Evolutionary conservation across 2,329 filamentous ascomycete species (phyloP).

Genomic region (Aureobasidium lini): DNA sequence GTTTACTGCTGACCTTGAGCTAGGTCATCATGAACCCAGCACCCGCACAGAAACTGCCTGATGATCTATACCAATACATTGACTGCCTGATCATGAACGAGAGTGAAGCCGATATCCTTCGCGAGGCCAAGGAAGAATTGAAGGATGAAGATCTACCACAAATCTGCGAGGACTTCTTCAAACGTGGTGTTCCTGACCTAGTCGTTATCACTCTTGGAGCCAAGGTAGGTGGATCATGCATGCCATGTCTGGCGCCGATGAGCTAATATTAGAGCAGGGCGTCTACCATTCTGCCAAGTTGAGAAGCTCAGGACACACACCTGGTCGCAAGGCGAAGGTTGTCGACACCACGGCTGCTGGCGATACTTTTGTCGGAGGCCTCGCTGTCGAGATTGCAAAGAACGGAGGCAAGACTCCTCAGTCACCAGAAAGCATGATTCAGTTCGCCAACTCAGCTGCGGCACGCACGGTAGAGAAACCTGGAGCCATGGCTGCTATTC

Average conservation of each 20-base stretch:
- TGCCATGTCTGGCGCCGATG: background rate
- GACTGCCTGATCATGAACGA: conserved; percentile 84
- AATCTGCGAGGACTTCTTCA: conserved; percentile 49
- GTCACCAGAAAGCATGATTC: conserved; percentile 51
- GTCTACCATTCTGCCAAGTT: conserved; percentile 24
- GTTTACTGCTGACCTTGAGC: background rate
- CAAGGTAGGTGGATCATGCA: conserved; percentile 42
- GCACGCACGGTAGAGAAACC: conserved; percentile 57
- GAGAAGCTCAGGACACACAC: conserved; percentile 19
- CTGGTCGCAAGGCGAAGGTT: conserved; percentile 64
- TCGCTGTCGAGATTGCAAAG: conserved; percentile 65
- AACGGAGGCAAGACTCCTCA: conserved; percentile 33
- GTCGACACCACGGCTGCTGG: conserved; percentile 92
- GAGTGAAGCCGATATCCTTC: conserved; percentile 73
- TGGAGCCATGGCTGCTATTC: conserved; percentile 61
- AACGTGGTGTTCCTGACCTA: conserved; percentile 63
- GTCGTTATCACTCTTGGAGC: conserved; percentile 80
- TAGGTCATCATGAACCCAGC: conserved; percentile 77
- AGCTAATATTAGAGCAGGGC: conserved; percentile 22
- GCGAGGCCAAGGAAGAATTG: conserved; percentile 33
- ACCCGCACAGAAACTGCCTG: conserved; percentile 59
- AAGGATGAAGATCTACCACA: conserved; percentile 21
- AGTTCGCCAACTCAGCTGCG: conserved; percentile 55
- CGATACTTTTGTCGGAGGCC: conserved; percentile 88
- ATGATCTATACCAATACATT: conserved; percentile 57